phyloP scores from a whole-genome alignment of 1,284 basidiomycete species.

The Phlebopus sp. region DNA sequence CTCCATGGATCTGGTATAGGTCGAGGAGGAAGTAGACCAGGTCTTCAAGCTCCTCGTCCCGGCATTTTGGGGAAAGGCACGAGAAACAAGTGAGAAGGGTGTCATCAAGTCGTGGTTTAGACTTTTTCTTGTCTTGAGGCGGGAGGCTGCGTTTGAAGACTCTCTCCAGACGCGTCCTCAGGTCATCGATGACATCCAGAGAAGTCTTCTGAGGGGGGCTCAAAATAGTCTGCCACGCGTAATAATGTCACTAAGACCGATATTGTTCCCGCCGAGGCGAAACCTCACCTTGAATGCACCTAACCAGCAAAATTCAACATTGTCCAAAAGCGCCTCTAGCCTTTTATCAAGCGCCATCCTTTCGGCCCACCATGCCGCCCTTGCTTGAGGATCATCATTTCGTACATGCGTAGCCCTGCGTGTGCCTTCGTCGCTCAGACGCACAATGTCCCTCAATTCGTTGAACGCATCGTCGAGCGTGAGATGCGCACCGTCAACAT shows the following conservation, averaged over 20 bases:
- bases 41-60: slow-evolving; percentile 94
- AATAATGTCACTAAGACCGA: neutral
- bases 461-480: slow-evolving; percentile 71
- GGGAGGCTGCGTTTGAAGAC: slow-evolving; percentile 69
- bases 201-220: slow-evolving; percentile 51
- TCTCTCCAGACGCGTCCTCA: slow-evolving; percentile 68
- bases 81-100: slow-evolving; percentile 84
- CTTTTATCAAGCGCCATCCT: slow-evolving; percentile 75
- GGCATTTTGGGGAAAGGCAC: slow-evolving; percentile 74
- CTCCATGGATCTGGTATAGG: slow-evolving; percentile 89
- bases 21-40: slow-evolving; percentile 93
- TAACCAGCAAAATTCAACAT: slow-evolving; percentile 94
- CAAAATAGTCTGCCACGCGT: slow-evolving; percentile 61
- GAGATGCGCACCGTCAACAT: slow-evolving; percentile 70
- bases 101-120: slow-evolving; percentile 52
- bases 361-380: slow-evolving; percentile 83
- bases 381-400: slow-evolving; percentile 60
- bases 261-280: neutral
- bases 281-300: slow-evolving; percentile 89
- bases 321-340: slow-evolving; percentile 73
- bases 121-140: slow-evolving; percentile 38
- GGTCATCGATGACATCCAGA: slow-evolving; percentile 46
- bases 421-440: slow-evolving; percentile 73
- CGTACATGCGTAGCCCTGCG: slow-evolving; percentile 72
- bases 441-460: slow-evolving; percentile 80